Evolutionary conservation across 163 green algal genomes (phyloP), one percentile per base, ranked within the genome.

Genomic region (Coccomyxa subellipsoidea): DNA sequence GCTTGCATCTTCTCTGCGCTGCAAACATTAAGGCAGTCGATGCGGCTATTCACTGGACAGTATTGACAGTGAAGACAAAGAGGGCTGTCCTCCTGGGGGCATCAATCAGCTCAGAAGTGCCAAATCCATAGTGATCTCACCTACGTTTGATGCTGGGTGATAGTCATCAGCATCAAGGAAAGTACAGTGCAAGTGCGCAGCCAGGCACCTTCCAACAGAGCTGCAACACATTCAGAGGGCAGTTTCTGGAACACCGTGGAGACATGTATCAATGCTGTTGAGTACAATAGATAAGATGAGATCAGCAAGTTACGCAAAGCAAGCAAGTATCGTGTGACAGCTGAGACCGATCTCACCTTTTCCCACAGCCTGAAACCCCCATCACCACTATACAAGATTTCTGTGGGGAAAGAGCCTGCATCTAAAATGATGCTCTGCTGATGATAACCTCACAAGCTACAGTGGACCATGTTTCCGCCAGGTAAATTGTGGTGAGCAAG

Each of bases 81-180:
- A n/a, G n/a, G n/a, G n/a, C n/a, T n/a, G n/a, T n/a, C n/a, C n/a
- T n/a, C n/a, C n/a, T n/a, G 79, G 27, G 38, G 59, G 40, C 4
- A 21, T n/a, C 69, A 34, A 73, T 32, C 40, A 25, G 6, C 69
- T 25, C 34, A 23, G n/a, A n/a, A n/a, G n/a, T n/a, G n/a, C n/a
- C n/a, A n/a, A n/a, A 7, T 31, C n/a, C 5, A 54, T 77, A 21
- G 34, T 7, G 54, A 54, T 77, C 54, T 73, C 72, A 77, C 78
- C 77, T 36, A 83, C 79, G 31, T 87, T 86, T 27, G 18, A 27
- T 12, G 47, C 53, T 0, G 82, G 75, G 32, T 90, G 87, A 37
- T 83, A 87, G 12, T 80, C 54, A 37, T 90, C 87, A 2, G 84
- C 87, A 40, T 90, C 87, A 21, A 82, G 75, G 31, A 90, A 90